Evolutionary conservation across 176 grass and related monocot species (phyloP), one percentile per base, ranked within the genome.

Genomic region (Musa beccarii): DNA sequence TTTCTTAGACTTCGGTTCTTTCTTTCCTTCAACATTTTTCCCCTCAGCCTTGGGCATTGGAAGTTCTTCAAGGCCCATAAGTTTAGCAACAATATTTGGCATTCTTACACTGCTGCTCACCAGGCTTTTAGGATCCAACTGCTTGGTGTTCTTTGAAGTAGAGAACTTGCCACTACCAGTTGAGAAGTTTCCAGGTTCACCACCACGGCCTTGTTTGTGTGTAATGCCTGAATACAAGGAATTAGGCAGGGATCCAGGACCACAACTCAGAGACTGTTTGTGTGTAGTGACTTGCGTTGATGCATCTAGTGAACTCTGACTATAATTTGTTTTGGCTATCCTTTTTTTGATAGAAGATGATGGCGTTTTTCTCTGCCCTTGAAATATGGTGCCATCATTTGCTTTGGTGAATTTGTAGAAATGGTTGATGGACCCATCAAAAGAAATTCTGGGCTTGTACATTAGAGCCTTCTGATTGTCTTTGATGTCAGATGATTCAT

Each of bases 11-110:
- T 85, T 94, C 1, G 87, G 84, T 63, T 85, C 83, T 74, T 82
- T 89, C 63, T 83, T 77, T 54, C 69, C 71, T 11, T 70, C 79
- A 75, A 80, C 82, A 54, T 22, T 85, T 54, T 86, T 74, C 19
- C 20, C 68, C 1, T 10, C 80, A 11, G 17, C 51, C 74, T 85
- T 87, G 0, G 66, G n/a, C 0, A 82, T 83, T 2, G 95, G 95
- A 70, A 94, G 80, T 14, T 92, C 87, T 9, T 99, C 95, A 52
- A 99, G 71, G 10, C 95, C 95, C 95, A 99, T 99, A 67, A 99
- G 82, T 85, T 89, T 93, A 73, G 95, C 95, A 75, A 99, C 82
- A 69, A 94, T 80, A 64, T 55, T 89, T 17, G 95, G 84, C 81
- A 88, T 89, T 78, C 91, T 86, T 76, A 91, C 81, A 64, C 87